Evolutionary conservation across 352 stramenopile species (phyloP), one percentile per base, ranked within the genome.

Genomic region (Phytophthora citricola): DNA sequence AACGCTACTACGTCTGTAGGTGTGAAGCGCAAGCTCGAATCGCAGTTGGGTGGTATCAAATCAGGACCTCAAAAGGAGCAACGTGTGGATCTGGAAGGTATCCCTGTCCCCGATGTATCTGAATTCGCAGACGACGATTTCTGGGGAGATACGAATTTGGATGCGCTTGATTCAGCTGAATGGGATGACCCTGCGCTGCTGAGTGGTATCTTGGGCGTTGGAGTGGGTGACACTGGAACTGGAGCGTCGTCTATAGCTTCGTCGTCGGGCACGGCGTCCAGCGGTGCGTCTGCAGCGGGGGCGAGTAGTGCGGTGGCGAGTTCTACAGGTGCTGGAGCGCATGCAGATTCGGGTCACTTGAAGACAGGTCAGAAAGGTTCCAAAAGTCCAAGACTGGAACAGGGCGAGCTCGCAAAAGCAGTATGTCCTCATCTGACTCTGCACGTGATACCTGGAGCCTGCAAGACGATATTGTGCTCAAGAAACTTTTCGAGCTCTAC

Each of bases 71-170:
- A 58, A 22, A 91, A 95, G 51, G 83, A 92, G 48, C 83, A 90
- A 40, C 81, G 85, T 22, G 73, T 93, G 7, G 85, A 95, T 64
- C 74, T 93, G 12, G 85, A 93, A 48, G 87, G 85, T 2, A 91
- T 93, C 41, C 87, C 87, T 6, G 60, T 95, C 1, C 78, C 83
- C 0, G 85, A 93, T 26, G 71, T 83, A 36, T 83, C 81, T 0
- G 86, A 91, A 45, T 92, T 94, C 57, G 85, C 85, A 41, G 86
- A 96, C 49, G 88, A 96, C 49, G 86, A 94, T 55, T 96, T 96
- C 46, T 96, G 88, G 88, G 88, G 88, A 11, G 85, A 94, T 44
- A 94, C 88, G 8, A 94, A 96, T 63, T 66, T 96, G 47, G 88
- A 94, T 63, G 86, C 83, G 5, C 62, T 96, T 24, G 88, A 96